Conservation (phyloP, 345 rosid species). For the Noccaea bulbosa region DNA sequence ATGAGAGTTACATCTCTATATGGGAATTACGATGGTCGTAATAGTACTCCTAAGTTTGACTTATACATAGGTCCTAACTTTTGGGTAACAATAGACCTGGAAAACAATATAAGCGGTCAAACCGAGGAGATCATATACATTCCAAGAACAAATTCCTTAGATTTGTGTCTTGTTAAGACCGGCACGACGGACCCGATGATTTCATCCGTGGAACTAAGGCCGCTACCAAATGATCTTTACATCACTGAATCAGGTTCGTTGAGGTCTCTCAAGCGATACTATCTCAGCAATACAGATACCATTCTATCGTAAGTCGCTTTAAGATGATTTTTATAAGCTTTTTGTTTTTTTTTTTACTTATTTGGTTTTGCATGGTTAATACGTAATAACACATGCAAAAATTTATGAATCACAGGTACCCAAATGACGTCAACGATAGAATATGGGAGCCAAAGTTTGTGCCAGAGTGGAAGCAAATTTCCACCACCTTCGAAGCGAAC, state of each 20-base stretch:
- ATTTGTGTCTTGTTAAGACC: constrained; percentile 49
- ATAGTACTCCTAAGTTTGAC: constrained; percentile 36
- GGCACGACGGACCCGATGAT: constrained; percentile 33
- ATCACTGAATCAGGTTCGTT: constrained; percentile 34
- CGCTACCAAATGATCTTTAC: constrained; percentile 1
- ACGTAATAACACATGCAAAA: not conserved
- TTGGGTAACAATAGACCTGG: constrained; percentile 39
- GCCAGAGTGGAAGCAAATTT: constrained; percentile 12
- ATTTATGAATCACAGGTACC: constrained; percentile 35
- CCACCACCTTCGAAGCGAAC: not conserved
- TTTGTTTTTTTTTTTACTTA: too few species aligned
- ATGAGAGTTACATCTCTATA: constrained; percentile 37
- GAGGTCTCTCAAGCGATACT: not conserved
- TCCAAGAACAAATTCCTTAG: constrained; percentile 1
- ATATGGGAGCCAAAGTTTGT: constrained; percentile 27
- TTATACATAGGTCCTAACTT: constrained; percentile 40
- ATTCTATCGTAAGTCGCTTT: constrained; percentile 15
- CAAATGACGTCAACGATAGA: constrained; percentile 37
- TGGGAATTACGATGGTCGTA: constrained; percentile 43
- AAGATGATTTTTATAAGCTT: not conserved
- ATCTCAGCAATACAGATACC: not conserved
- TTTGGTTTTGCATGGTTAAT: not conserved
- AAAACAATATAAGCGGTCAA: constrained; percentile 1
- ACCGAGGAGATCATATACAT: constrained; percentile 44
- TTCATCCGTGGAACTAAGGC: constrained; percentile 30